Evolutionary conservation across 176 grass and related monocot genomes (phyloP), one percentile per base, ranked within the genome.

Genomic region (Poa annua): DNA sequence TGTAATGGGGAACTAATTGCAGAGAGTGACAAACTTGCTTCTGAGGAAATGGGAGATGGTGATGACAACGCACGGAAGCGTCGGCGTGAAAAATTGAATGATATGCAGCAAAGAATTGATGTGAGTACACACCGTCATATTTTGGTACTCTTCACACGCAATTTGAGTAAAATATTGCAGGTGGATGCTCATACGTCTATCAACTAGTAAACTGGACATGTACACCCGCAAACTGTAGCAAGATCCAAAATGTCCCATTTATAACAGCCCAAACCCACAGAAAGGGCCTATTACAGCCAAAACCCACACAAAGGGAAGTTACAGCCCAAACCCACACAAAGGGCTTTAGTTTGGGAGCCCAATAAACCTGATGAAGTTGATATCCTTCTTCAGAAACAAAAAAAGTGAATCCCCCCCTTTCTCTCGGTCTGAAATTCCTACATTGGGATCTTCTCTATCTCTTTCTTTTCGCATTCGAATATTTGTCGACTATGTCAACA

Each of bases 21-120:
- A 20, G 93, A 99, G 81, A 99, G 96, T 84, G 96, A 99, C 74
- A 99, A 99, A 60, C 96, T 99, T 82, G 93, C 96, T 81, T 90
- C 96, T 80, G 96, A 98, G 80, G 93, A 98, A 95, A 91, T 93
- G 88, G 96, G 96, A 65, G 96, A 99, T 81, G 96, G 96, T 16
- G 96, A 99, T 86, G 93, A 99, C 72, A 99, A 93, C 63, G 88
- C 82, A 71, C 92, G 89, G 34, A 94, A 83, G 41, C 81, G 96
- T 33, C 71, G 89, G 62, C 90, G 84, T 83, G 96, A 96, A 83
- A 99, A 99, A 84, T 85, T 99, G 69, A 96, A 93, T 63, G 93
- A 93, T 84, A 92, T 99, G 91, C 93, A 92, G 57, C 88, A 89
- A 66, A 96, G 90, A 77, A 92, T 99, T 77, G 93, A 99, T 77